Base-by-base conservation (phyloP, 805 yeast genomes). In the Cephaloascus albidus region DNA sequence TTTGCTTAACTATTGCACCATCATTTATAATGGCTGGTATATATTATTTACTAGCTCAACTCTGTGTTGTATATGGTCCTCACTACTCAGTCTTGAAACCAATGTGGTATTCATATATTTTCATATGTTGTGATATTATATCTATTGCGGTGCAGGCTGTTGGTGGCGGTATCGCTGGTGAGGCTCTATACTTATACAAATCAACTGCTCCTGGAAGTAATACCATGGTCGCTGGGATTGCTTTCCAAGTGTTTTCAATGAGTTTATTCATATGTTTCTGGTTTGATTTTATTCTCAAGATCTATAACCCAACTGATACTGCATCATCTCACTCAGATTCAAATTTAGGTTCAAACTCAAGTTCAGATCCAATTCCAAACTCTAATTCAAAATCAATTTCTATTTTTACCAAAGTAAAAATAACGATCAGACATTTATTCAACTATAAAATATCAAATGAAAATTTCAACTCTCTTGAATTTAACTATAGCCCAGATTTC, bases 21-120 rank as follows among this genome's bases (percentile, higher is more conserved):
- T 86, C 85, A 17, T 82, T 87, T 55, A 64, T 84, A 35, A 82
- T 85, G 85, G 96, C 84, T 3, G 95, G 90, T 1, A 66, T 87
- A 3, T 88, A 87, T 59, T 81, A 72, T 46, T 65, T 78, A 39
- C 59, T 87, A 45, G 87, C 83, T 4, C 82, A 85, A 56, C 48
- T 82, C 37, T 64, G 79, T 36, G 76, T 80, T 40, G 57, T 85
- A 1, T 78, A 76, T 50, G 86, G 86, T 2, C 61, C 65, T 41
- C 52, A 61, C 15, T 78, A 59, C 45, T 76, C 88, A 0, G 18
- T 60, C 4, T 42, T 75, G 26, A 64, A 60, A 41, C 89, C 90
- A 5, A 66, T 74, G 65, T 64, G 63, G 48, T 81, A 79, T 50
- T 70, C 88, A 1, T 70, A 74, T 38, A 61, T 82, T 8, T 87